phyloP scores from a whole-genome alignment of 2,329 filamentous ascomycete species.

The Penicillium thymicola region DNA sequence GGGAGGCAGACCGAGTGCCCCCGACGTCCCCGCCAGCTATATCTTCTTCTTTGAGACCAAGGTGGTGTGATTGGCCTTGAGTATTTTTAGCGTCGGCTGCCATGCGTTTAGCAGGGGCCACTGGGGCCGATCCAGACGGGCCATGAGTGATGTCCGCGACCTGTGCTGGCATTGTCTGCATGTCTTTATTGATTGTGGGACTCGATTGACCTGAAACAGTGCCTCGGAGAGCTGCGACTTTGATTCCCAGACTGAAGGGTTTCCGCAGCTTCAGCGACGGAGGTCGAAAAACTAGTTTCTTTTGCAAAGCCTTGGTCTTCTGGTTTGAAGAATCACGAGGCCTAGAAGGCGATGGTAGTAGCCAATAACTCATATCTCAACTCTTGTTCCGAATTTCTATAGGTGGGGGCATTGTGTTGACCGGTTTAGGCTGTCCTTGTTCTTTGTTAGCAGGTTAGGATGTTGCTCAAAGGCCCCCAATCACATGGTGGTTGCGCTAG shows the following conservation, averaged over 20 bases:
- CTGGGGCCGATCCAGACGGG: background rate
- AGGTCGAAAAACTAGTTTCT: conserved; percentile 3
- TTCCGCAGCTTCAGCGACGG: conserved; percentile 6
- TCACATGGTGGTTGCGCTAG: background rate
- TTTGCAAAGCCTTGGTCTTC: background rate
- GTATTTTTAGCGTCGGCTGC: background rate
- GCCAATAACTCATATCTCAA: conserved; percentile 7
- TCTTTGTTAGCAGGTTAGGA: background rate
- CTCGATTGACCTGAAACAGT: background rate
- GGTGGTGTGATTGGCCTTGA: background rate
- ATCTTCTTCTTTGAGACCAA: background rate
- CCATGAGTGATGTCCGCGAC: background rate
- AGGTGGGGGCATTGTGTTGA: conserved; percentile 1
- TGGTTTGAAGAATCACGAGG: background rate
- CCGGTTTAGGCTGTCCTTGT: background rate
- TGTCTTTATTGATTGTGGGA: background rate
- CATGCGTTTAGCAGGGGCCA: background rate
- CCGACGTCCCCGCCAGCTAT: background rate
- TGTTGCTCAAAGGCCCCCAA: background rate
- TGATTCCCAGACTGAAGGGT: background rate
- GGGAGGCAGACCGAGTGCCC: conserved; percentile 9
- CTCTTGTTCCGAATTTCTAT: background rate
- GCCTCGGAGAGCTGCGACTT: conserved; percentile 3
- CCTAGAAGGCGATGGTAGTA: background rate
- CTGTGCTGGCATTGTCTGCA: background rate